These are phyloP conservation scores for Cladophialophora carrionii DNA, from an alignment of 2,329 filamentous ascomycete genomes.

Conservation along the genomic window DNA sequence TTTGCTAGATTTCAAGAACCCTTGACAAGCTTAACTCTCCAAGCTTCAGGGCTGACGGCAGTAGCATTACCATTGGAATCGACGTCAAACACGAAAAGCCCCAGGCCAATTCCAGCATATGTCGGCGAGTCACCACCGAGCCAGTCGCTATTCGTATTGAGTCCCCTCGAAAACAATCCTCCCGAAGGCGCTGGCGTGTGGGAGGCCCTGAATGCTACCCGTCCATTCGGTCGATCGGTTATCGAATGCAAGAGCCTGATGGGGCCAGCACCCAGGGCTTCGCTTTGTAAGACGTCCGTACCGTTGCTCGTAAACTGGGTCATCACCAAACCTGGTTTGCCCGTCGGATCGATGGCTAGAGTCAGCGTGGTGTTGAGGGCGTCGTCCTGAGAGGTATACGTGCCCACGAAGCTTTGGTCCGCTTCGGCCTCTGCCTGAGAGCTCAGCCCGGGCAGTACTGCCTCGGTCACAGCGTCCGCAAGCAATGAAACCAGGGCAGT, in stretches of 20 bases:
- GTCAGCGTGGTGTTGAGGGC: slow-evolving; percentile 41
- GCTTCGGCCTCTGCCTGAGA: slow-evolving; percentile 42
- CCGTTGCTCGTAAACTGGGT: slow-evolving; percentile 28
- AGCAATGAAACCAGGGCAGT: slow-evolving; percentile 47
- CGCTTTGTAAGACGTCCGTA: slow-evolving; percentile 23
- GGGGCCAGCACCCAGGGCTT: background rate
- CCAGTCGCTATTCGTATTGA: slow-evolving; percentile 20
- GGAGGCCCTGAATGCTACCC: slow-evolving; percentile 15
- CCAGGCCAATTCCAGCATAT: slow-evolving; percentile 37
- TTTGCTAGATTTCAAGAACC: slow-evolving; percentile 6
- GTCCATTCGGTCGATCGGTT: slow-evolving; percentile 8
- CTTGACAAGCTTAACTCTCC: slow-evolving; percentile 32
- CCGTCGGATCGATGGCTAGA: slow-evolving; percentile 32
- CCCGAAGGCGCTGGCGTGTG: background rate
- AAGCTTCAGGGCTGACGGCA: slow-evolving; percentile 34
- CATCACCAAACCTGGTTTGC: slow-evolving; percentile 29
- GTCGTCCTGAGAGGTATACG: slow-evolving; percentile 38
- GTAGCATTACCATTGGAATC: slow-evolving; percentile 36
- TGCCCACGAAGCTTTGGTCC: slow-evolving; percentile 38
- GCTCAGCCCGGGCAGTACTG: slow-evolving; percentile 43
- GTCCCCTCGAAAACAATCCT: slow-evolving; percentile 1
- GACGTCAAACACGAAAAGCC: slow-evolving; percentile 42
- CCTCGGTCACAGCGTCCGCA: slow-evolving; percentile 42
- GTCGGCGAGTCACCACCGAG: slow-evolving; percentile 32
- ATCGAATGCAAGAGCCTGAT: slow-evolving; percentile 38